Percentiles rank a stretch among this genome's conserved stretches.
These are phyloP conservation scores for Aspergillus mulundensis DNA, from an alignment of 495 filamentous ascomycete species.

Conservation along the genomic window DNA sequence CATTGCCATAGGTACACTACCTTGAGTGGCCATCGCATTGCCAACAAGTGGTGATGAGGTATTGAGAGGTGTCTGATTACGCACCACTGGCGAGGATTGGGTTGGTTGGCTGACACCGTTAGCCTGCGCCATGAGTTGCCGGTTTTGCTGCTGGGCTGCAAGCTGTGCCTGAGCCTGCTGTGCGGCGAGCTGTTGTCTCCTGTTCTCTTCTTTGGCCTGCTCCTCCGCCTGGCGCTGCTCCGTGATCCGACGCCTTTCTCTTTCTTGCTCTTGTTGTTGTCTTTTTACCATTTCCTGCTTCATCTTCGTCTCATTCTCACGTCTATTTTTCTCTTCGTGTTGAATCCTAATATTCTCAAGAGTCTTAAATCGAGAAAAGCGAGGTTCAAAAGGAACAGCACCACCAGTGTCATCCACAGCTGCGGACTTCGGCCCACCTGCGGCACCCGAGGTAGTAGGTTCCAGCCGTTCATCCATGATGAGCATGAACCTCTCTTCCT, in stretches of 20 bases:
- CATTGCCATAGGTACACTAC: slow-evolving; percentile 70
- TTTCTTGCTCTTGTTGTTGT: slow-evolving; percentile 46
- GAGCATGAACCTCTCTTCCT: slow-evolving; percentile 88
- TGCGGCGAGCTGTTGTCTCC: slow-evolving; percentile 39
- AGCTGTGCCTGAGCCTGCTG: slow-evolving; percentile 51
- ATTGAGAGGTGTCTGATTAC: slow-evolving; percentile 74
- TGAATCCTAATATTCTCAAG: slow-evolving; percentile 78
- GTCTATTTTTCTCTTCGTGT: slow-evolving; percentile 64
- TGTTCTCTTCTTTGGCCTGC: slow-evolving; percentile 43
- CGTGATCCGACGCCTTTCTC: slow-evolving; percentile 37
- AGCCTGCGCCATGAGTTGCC: slow-evolving; percentile 47
- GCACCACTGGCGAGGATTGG: slow-evolving; percentile 72
- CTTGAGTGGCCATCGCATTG: slow-evolving; percentile 46
- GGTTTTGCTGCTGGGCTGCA: slow-evolving; percentile 44
- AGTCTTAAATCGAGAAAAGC: slow-evolving; percentile 86
- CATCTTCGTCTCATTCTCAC: slow-evolving; percentile 62
- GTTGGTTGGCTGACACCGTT: slow-evolving; percentile 64
- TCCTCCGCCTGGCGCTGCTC: slow-evolving; percentile 48
- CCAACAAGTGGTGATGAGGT: slow-evolving; percentile 73
- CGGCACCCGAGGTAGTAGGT: slow-evolving; percentile 51
- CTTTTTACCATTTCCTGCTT: slow-evolving; percentile 47
- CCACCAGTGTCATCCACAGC: slow-evolving; percentile 72
- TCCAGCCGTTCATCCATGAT: slow-evolving; percentile 82
- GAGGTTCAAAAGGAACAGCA: slow-evolving; percentile 68
- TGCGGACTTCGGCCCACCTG: slow-evolving; percentile 56